Base-by-base conservation (phyloP, 306 rosid species). In the Ochetophila trinervis region DNA sequence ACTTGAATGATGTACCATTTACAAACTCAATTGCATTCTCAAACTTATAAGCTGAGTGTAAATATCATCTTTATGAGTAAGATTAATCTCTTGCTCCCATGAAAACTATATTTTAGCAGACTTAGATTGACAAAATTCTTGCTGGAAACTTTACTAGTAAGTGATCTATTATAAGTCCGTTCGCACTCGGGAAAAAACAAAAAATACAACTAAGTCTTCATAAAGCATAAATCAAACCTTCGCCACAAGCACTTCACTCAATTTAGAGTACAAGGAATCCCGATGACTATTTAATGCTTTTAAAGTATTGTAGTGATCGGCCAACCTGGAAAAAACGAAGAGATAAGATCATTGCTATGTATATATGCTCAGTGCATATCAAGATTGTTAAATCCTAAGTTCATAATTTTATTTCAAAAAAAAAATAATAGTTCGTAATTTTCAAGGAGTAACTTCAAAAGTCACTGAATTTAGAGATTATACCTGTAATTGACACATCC, bases 401-500 rank as follows among this genome's bases (percentile, higher is more conserved):
- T n/a, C n/a, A n/a, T n/a, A n/a, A n/a, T n/a, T n/a, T n/a, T n/a
- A n/a, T n/a, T n/a, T n/a, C n/a, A n/a, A n/a, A n/a, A n/a, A n/a
- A n/a, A n/a, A n/a, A n/a, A n/a, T n/a, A 35, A 15, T 34, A 16
- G 7, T 47, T 7, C 35, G 8, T 44, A 5, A 45, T 20, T 54
- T 36, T 30, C 32, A 32, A 49, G 27, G 9, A 45, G 10, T 14
- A 45, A 23, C 47, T 21, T 9, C 12, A 51, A 16, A 27, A 15
- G 32, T 5, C 6, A 7, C 19, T 13, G 8, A 14, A 40, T 17
- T n/a, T 34, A 22, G 23, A 27, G 15, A 42, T 21, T 21, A 36
- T 75, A 87, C 99, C 91, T 90, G 78, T 78, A 83, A 72, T 93
- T 93, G 34, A 93, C 99, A 76, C 99, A 93, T 61, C 72, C 60